These are phyloP conservation scores for Blastobotrys robertii DNA, from an alignment of 805 yeast genomes.

Conservation along the genomic window DNA sequence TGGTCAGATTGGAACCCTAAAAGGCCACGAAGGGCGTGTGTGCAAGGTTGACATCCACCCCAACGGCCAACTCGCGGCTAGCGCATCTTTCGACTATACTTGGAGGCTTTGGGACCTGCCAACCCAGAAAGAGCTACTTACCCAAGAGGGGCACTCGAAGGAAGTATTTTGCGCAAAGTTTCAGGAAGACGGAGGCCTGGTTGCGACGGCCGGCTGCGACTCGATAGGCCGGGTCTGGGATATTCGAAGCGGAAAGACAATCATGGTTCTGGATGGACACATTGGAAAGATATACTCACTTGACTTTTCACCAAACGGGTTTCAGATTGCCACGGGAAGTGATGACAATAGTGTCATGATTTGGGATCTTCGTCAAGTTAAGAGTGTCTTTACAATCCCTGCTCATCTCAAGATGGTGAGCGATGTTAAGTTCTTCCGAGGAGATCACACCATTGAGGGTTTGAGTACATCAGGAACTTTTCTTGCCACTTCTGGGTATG, in stretches of 20 bases:
- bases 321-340: slow-evolving; percentile 69
- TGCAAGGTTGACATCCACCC: slow-evolving; percentile 61
- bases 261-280: slow-evolving; percentile 56
- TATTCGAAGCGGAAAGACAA: slow-evolving; percentile 61
- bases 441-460: slow-evolving; percentile 20
- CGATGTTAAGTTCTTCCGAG: slow-evolving; percentile 43
- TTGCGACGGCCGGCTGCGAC: slow-evolving; percentile 74
- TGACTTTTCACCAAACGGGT: slow-evolving; percentile 72
- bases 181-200: slow-evolving; percentile 69
- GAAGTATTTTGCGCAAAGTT: slow-evolving; percentile 54
- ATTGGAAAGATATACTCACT: slow-evolving; percentile 57
- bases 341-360: slow-evolving; percentile 71
- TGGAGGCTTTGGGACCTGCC: slow-evolving; percentile 82
- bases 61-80: slow-evolving; percentile 40
- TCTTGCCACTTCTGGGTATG: slow-evolving; percentile 60
- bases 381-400: slow-evolving; percentile 41
- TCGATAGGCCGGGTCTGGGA: slow-evolving; percentile 76
- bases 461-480: slow-evolving; percentile 33
- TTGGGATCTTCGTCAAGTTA: slow-evolving; percentile 71
- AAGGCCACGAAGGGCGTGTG: slow-evolving; percentile 49
- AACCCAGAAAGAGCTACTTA: slow-evolving; percentile 39
- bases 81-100: slow-evolving; percentile 75
- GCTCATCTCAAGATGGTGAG: slow-evolving; percentile 71
- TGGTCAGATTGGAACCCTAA: slow-evolving; percentile 19
- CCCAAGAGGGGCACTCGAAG: slow-evolving; percentile 82